phyloP scores from a whole-genome alignment of 1,139 yeast species.

The Scheffersomyces insectosa region DNA sequence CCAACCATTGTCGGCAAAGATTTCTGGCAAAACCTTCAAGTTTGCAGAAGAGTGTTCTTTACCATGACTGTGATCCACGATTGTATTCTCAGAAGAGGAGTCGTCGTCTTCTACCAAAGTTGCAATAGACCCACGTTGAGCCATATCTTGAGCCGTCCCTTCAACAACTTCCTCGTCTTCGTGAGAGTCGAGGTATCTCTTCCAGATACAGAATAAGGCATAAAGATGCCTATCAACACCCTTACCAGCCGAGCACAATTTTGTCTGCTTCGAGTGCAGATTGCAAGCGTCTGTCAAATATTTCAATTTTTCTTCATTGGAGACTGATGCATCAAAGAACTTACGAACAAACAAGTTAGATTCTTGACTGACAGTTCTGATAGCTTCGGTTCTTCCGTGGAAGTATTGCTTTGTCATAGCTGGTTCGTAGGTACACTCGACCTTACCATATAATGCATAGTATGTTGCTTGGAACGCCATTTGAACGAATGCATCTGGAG shows the following conservation, averaged over 20 bases:
- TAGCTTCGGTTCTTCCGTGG: conserved; percentile 93
- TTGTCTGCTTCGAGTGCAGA: conserved; percentile 69
- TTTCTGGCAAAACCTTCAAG: conserved; percentile 33
- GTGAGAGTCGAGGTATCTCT: conserved; percentile 55
- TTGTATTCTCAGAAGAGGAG: conserved; percentile 21
- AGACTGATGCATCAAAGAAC: conserved; percentile 69
- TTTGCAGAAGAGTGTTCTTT: conserved; percentile 14
- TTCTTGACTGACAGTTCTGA: conserved; percentile 78
- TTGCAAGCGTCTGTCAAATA: conserved; percentile 67
- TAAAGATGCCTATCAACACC: conserved; percentile 91
- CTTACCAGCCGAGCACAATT: conserved; percentile 67
- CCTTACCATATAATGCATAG: conserved; percentile 88
- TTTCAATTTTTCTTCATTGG: conserved; percentile 61
- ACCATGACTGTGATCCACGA: conserved; percentile 10
- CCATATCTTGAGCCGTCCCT: conserved; percentile 11
- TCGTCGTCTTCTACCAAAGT: conserved; percentile 19
- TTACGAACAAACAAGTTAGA: conserved; percentile 82
- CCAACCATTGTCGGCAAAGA: conserved; percentile 79
- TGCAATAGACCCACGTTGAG: conserved; percentile 13
- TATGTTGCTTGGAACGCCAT: conserved; percentile 94
- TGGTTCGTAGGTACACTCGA: conserved; percentile 93
- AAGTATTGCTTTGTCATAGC: conserved; percentile 89
- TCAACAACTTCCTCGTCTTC: conserved; percentile 13
- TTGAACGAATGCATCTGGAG: conserved; percentile 94
- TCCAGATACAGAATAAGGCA: conserved; percentile 89